Conservation (phyloP, 2,329 filamentous ascomycete species). For the Calonectria montana region DNA sequence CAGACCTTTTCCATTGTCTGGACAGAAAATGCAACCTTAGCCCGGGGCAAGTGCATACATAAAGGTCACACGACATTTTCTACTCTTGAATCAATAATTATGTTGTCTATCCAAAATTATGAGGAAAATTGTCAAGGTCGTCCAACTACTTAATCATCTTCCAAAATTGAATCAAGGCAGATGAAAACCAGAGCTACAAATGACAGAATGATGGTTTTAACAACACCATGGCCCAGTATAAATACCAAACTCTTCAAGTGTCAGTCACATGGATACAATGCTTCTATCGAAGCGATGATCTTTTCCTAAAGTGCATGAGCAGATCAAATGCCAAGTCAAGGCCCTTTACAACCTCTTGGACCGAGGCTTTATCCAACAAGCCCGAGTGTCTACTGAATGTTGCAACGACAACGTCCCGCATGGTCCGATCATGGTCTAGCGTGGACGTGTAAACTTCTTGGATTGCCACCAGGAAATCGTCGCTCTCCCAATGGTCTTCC, state of each 20-base stretch:
- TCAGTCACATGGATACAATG: background rate
- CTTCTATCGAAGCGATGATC: background rate
- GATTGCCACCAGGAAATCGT: background rate
- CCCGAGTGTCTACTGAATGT: background rate
- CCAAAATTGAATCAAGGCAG: background rate
- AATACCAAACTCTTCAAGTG: background rate
- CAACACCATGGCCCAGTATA: background rate
- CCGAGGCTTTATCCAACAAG: slow-evolving; percentile 6
- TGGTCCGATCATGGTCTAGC: background rate
- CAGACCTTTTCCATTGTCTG: background rate
- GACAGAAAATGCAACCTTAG: background rate
- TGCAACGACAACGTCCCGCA: slow-evolving; percentile 12
- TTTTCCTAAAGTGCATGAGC: slow-evolving; percentile 10
- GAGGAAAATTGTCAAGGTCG: too few species aligned
- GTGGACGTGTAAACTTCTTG: slow-evolving; percentile 18
- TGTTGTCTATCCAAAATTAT: too few species aligned
- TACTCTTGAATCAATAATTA: too few species aligned
- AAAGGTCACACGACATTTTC: background rate
- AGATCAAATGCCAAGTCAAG: slow-evolving; percentile 9
- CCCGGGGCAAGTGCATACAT: slow-evolving; percentile 18
- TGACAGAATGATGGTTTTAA: background rate
- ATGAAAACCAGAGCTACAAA: background rate
- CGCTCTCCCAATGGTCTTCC: background rate
- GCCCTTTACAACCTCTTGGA: slow-evolving; percentile 5
- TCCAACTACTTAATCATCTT: background rate